Evolutionary conservation across 208 protist genomes (phyloP).

Genomic region (Herpetomonas samuelpessoai): DNA sequence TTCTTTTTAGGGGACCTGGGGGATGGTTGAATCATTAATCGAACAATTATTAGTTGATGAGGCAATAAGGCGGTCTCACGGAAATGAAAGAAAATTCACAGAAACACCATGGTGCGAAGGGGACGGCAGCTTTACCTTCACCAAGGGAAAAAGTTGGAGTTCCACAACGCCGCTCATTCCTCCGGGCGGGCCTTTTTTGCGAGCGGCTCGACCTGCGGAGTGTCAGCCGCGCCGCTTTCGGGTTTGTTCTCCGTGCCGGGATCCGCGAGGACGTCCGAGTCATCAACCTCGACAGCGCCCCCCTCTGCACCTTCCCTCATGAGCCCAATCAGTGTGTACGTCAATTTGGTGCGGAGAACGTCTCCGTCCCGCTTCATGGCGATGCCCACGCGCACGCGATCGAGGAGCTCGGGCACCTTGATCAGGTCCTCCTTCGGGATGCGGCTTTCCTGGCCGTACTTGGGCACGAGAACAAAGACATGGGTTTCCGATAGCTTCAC

Average conservation of each 20-base stretch:
- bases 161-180: background rate
- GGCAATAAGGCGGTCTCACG: no score
- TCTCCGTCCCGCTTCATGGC: constrained; percentile 68
- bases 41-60: no score
- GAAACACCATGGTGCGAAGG: no score
- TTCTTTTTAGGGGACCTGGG: no score
- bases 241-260: constrained; percentile 5
- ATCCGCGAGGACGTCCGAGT: constrained; percentile 28
- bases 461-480: constrained; percentile 85
- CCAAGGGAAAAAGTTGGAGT: no score
- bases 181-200: constrained; percentile 16
- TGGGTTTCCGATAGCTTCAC: constrained; percentile 78
- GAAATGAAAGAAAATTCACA: no score
- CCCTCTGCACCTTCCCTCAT: constrained; percentile 34
- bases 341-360: constrained; percentile 71
- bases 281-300: constrained; percentile 33
- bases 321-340: constrained; percentile 60
- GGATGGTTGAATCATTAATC: no score
- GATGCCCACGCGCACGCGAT: constrained; percentile 79
- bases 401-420: constrained; percentile 65
- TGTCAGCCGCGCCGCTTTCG: background rate
- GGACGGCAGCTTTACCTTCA: no score
- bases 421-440: constrained; percentile 70
- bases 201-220: constrained; percentile 4
- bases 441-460: constrained; percentile 87